Evolutionary conservation across 306 rosid genomes (phyloP).

Genomic region (Cajanus cajan): DNA sequence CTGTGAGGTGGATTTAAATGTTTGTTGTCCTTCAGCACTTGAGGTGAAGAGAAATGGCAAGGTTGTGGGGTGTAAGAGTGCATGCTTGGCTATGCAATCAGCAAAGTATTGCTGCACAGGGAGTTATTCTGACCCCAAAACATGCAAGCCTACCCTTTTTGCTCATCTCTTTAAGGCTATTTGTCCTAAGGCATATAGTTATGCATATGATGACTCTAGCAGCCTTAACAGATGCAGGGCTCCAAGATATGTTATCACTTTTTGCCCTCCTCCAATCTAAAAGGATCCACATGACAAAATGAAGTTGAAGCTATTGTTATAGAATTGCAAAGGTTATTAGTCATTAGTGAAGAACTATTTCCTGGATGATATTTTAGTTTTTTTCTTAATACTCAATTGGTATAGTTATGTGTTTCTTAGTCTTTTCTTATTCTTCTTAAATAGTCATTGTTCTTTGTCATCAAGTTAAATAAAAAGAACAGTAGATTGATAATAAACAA

Average conservation of each 20-base stretch:
- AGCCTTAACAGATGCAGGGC: constrained; percentile 93
- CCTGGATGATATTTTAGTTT: constrained; percentile 10
- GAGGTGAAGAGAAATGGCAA: constrained; percentile 74
- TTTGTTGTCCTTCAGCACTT: constrained; percentile 86
- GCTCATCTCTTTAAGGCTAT: constrained; percentile 89
- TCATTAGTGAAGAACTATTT: constrained; percentile 4
- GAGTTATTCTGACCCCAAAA: constrained; percentile 62
- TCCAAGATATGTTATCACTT: constrained; percentile 79
- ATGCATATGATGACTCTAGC: constrained; percentile 84
- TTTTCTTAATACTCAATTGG: background rate
- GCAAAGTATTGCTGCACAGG: constrained; percentile 98
- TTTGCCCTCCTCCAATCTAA: constrained; percentile 71
- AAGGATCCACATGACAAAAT: background rate
- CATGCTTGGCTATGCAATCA: constrained; percentile 94
- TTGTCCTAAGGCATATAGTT: constrained; percentile 98
- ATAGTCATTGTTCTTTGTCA: background rate
- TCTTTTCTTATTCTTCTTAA: background rate
- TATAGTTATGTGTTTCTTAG: background rate
- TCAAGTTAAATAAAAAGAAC: background rate
- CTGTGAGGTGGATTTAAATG: constrained; percentile 83
- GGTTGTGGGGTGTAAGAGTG: constrained; percentile 93
- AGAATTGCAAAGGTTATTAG: constrained; percentile 19
- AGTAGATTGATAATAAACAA: background rate
- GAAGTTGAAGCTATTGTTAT: constrained; percentile 21
- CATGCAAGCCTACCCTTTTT: constrained; percentile 88